Conservation (phyloP, 2,329 filamentous ascomycete genomes). For the Aspergillus brunneoviolaceus region DNA sequence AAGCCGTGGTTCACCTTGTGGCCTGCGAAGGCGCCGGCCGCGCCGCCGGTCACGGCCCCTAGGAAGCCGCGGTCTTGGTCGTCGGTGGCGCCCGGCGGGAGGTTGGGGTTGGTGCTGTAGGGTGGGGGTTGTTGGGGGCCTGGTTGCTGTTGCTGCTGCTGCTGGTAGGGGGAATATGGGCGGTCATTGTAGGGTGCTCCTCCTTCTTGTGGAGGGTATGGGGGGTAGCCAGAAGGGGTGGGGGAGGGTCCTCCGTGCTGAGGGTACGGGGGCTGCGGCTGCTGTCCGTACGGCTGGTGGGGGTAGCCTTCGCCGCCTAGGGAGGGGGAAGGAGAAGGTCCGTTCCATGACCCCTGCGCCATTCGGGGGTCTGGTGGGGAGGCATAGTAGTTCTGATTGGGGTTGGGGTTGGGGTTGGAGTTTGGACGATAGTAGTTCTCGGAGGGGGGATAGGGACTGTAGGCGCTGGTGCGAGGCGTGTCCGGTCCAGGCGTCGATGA, state of each 20-base stretch:
- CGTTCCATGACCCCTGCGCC: neutral
- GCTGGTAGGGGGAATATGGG: constrained; percentile 2
- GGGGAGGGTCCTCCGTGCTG: neutral
- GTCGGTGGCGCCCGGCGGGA: constrained; percentile 8
- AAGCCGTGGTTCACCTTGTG: constrained; percentile 48
- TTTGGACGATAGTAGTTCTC: neutral
- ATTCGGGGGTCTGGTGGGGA: neutral
- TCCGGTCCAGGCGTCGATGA: neutral
- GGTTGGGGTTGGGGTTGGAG: neutral
- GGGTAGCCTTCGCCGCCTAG: neutral
- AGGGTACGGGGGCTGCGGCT: neutral
- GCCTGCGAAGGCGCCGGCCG: constrained; percentile 45
- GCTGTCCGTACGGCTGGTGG: neutral
- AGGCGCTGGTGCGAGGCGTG: neutral
- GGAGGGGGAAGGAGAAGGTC: neutral
- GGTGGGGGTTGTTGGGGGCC: constrained; percentile 5
- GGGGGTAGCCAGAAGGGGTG: neutral
- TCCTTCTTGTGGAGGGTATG: neutral
- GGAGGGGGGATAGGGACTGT: neutral
- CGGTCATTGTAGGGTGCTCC: neutral
- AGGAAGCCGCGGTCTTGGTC: constrained; percentile 46
- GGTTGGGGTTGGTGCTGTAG: constrained; percentile 1
- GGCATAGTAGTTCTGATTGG: neutral
- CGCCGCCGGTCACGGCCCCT: constrained; percentile 46
- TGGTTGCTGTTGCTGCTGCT: neutral